These are phyloP conservation scores for Beauveria asiatica DNA, from an alignment of 2,329 filamentous ascomycete species.

Conservation along the genomic window DNA sequence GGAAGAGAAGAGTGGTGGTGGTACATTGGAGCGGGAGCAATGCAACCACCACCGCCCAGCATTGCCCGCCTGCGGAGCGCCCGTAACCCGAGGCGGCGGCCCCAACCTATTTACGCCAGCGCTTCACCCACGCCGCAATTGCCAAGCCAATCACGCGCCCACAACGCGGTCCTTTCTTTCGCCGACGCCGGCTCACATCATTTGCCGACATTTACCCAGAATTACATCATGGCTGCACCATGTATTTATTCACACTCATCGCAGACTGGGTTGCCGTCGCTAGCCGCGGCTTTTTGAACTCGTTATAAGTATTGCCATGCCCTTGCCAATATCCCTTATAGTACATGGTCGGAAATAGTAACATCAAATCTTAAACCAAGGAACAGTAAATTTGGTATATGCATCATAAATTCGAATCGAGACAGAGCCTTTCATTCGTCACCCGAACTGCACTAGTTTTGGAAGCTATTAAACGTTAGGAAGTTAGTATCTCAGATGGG, in stretches of 20 bases:
- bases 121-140: background rate
- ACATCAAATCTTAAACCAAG: background rate
- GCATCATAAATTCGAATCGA: background rate
- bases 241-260: background rate
- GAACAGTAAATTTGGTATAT: background rate
- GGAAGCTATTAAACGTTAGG: conserved; percentile 9
- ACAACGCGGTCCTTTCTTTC: conserved; percentile 11
- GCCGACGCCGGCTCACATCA: conserved; percentile 8
- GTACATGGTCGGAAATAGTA: background rate
- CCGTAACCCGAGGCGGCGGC: background rate
- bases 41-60: background rate
- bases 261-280: background rate
- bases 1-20: background rate
- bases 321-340: background rate
- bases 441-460: background rate
- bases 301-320: background rate
- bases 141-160: conserved; percentile 10
- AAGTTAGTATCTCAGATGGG: background rate
- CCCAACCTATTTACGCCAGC: background rate
- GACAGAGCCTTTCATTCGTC: background rate
- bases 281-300: background rate
- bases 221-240: conserved; percentile 2
- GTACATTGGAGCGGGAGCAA: background rate
- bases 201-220: conserved; percentile 11
- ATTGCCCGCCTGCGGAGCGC: conserved; percentile 2